Conservation (phyloP, 2,329 filamentous ascomycete species). For the Penicillium digitatum region DNA sequence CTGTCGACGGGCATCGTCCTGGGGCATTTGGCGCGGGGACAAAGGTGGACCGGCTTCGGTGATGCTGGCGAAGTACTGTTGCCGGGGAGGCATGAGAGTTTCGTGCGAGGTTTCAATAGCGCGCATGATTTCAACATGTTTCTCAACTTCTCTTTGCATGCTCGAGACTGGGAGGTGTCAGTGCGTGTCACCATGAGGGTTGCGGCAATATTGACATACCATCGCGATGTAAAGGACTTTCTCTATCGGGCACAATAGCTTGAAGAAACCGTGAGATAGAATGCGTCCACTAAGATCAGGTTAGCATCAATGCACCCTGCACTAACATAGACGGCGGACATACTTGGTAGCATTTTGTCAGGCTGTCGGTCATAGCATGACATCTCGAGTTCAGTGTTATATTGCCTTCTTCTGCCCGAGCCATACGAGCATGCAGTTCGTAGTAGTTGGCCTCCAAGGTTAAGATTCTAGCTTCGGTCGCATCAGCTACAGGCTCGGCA, state of each 20-base stretch:
- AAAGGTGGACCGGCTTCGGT: slow-evolving; percentile 69
- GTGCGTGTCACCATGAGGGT: background rate
- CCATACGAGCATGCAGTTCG: slow-evolving; percentile 70
- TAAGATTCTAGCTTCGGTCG: slow-evolving; percentile 68
- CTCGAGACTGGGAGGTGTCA: slow-evolving; percentile 43
- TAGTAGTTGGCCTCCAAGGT: slow-evolving; percentile 77
- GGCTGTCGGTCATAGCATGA: slow-evolving; percentile 74
- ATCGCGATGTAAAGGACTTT: slow-evolving; percentile 75
- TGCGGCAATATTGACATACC: slow-evolving; percentile 52
- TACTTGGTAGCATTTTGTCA: slow-evolving; percentile 68
- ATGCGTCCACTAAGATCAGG: slow-evolving; percentile 64
- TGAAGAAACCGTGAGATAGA: slow-evolving; percentile 75
- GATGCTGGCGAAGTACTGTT: slow-evolving; percentile 60
- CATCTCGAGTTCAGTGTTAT: slow-evolving; percentile 76
- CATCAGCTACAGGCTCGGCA: slow-evolving; percentile 75
- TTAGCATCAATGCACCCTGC: slow-evolving; percentile 7
- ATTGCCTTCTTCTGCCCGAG: slow-evolving; percentile 78
- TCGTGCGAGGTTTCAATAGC: slow-evolving; percentile 62
- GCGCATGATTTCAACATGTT: slow-evolving; percentile 58
- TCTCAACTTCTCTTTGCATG: slow-evolving; percentile 61
- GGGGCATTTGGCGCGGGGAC: slow-evolving; percentile 80
- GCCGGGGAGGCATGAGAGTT: slow-evolving; percentile 59
- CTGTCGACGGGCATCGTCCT: slow-evolving; percentile 73
- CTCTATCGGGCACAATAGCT: slow-evolving; percentile 67
- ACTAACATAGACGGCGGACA: slow-evolving; percentile 20